phyloP scores from a whole-genome alignment of 495 filamentous ascomycete genomes.

The Viridothelium virens region DNA sequence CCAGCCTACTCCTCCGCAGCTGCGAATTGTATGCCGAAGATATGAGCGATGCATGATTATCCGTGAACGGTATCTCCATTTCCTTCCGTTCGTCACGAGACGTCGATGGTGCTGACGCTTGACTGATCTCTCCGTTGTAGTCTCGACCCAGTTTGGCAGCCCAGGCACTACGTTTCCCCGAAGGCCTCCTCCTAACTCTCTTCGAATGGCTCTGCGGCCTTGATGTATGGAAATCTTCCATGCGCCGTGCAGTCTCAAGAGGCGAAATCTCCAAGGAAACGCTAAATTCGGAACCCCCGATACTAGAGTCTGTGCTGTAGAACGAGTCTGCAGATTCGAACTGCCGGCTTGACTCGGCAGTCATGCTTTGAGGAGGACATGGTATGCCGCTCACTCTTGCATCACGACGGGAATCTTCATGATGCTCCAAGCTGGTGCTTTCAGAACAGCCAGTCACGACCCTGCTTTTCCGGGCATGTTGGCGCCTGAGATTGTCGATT shows the following conservation, averaged over 20 bases:
- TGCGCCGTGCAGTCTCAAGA: not conserved
- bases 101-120: not conserved
- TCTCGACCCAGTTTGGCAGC: slow-evolving; percentile 1
- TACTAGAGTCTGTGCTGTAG: not conserved
- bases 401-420: not conserved
- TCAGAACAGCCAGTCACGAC: not conserved
- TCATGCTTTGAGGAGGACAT: not conserved
- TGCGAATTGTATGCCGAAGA: not conserved
- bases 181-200: not conserved
- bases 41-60: not conserved
- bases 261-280: not conserved
- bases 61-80: not conserved
- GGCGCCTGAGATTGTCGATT: not conserved
- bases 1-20: not conserved
- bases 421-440: slow-evolving; percentile 5
- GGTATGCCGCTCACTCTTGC: not conserved
- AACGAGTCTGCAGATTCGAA: slow-evolving; percentile 1
- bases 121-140: slow-evolving; percentile 2
- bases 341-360: not conserved
- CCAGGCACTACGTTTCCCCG: slow-evolving; percentile 7
- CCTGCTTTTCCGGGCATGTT: not conserved
- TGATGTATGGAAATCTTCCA: not conserved
- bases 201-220: not conserved
- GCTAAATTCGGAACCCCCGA: not conserved
- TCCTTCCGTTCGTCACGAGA: not conserved